Base-by-base conservation (phyloP, 2,329 filamentous ascomycete genomes). In the Penicillium paneum region DNA sequence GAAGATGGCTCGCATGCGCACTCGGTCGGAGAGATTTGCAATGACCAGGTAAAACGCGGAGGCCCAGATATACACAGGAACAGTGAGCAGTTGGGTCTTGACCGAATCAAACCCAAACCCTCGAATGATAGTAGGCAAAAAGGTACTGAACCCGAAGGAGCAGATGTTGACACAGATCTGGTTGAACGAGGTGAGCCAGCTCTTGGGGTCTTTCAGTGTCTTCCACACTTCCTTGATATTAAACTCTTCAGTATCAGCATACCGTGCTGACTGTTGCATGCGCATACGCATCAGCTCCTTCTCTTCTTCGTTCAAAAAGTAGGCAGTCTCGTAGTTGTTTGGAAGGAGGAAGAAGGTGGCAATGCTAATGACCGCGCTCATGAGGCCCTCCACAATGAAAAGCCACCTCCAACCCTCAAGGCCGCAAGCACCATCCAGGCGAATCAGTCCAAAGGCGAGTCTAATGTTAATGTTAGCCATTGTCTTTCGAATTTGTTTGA, bases 71-170 rank as follows among this genome's bases (percentile, higher is more conserved):
- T 59, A 59, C 2, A 59, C 57, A 8, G 57, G 57, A 5, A 59
- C 55, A 11, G 54, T 54, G 21, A 59, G 54, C 3, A 57, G 24
- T 35, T 59, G 54, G 1, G 57, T 71, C 48, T 76, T 64, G 31
- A 80, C 65, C 15, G 68, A 70, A 36, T 66, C 65, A 62, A 76
- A 80, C 2, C 77, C 77, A 65, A 81, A 74, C 17, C 67, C 69
- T 44, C 71, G 69, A 51, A 81, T 74, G 59, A 82, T 81, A 8
- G 74, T 75, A 3, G 79, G 80, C 2, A 80, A 67, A 60, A 81
- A 81, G 17, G 77, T 80, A 54, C 71, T 76, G 63, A 81, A 80
- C 10, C 78, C 78, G 60, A 78, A 80, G 1, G 76, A 70, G 49
- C 76, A 67, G 13, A 75, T 73, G 51, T 77, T 73, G 47, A 75